Percentiles rank a stretch among this genome's conserved stretches.
Conservation (phyloP, 306 rosid species). For the Luffa aegyptiaca region DNA sequence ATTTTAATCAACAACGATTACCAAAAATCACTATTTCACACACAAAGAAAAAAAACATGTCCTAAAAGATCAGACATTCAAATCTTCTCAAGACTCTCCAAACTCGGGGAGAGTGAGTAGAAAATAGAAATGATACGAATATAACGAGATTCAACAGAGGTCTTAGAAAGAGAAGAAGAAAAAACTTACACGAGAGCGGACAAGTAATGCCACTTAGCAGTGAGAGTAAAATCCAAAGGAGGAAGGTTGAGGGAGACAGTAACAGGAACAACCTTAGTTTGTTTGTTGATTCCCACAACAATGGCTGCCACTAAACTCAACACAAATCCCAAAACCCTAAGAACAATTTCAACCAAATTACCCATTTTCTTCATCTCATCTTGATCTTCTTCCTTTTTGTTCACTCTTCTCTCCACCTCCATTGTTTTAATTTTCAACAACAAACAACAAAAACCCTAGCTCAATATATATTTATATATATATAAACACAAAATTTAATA, state of each 20-base stretch:
- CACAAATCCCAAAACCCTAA: conserved; percentile 44
- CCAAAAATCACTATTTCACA: too few relatives aligned
- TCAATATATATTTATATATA: too few relatives aligned
- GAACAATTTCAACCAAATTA: conserved; percentile 7
- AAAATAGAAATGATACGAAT: not conserved
- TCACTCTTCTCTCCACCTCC: conserved; percentile 18
- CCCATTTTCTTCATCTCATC: not conserved
- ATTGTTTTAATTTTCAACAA: not conserved
- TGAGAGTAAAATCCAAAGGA: conserved; percentile 34
- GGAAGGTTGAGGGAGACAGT: conserved; percentile 22
- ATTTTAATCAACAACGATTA: too few relatives aligned
- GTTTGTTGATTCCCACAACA: conserved; percentile 35
- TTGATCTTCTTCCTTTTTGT: conserved; percentile 4
- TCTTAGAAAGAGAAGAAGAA: not conserved
- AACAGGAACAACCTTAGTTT: conserved; percentile 32
- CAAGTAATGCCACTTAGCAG: conserved; percentile 59
- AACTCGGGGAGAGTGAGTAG: not conserved
- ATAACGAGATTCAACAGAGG: not conserved
- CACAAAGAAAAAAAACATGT: too few relatives aligned
- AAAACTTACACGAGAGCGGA: conserved; percentile 58
- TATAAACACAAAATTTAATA: too few relatives aligned
- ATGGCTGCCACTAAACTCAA: conserved; percentile 46
- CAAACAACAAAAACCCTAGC: too few relatives aligned
- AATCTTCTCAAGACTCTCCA: too few relatives aligned
- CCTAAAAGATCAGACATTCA: too few relatives aligned